A percentile compares a stretch with the other conserved stretches of the same genome.
Conservation (phyloP, 805 yeast species). For the Pichia scutulata region DNA sequence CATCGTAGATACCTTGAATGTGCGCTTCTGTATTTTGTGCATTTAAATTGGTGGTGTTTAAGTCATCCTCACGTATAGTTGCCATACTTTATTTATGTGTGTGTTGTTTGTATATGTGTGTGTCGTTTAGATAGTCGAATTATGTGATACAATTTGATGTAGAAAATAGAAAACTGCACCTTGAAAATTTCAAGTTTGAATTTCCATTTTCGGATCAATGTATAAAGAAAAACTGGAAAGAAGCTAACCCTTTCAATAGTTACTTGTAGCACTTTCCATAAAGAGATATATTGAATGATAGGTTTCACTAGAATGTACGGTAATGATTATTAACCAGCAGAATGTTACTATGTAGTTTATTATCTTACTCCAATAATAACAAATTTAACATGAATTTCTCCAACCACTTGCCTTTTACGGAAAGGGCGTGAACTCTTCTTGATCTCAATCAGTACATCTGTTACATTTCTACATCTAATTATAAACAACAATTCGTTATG, state of each 20-base stretch:
- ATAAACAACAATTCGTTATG: not conserved
- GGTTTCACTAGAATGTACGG: too few relatives aligned
- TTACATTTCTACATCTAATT: not conserved
- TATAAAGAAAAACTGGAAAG: not conserved
- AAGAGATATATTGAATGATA: too few relatives aligned
- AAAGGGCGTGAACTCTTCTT: not conserved
- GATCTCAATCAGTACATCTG: not conserved
- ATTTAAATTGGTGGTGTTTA: conserved; percentile 11
- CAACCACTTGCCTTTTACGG: not conserved
- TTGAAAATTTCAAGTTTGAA: not conserved
- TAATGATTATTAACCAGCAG: too few relatives aligned
- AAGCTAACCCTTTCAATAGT: too few relatives aligned
- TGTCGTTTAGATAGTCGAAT: not conserved
- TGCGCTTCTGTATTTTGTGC: conserved; percentile 10
- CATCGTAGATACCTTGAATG: conserved; percentile 8
- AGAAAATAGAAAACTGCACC: not conserved
- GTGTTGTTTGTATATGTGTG: not conserved
- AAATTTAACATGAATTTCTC: not conserved
- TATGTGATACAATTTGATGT: too few relatives aligned
- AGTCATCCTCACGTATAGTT: conserved; percentile 12
- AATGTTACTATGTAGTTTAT: too few relatives aligned
- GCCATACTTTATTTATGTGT: conserved; percentile 7
- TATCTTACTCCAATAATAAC: not conserved
- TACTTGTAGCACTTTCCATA: too few relatives aligned
- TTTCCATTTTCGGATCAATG: not conserved